These are phyloP conservation scores for Penicillium vulpinum DNA, from an alignment of 2,329 filamentous ascomycete species.

Conservation along the genomic window DNA sequence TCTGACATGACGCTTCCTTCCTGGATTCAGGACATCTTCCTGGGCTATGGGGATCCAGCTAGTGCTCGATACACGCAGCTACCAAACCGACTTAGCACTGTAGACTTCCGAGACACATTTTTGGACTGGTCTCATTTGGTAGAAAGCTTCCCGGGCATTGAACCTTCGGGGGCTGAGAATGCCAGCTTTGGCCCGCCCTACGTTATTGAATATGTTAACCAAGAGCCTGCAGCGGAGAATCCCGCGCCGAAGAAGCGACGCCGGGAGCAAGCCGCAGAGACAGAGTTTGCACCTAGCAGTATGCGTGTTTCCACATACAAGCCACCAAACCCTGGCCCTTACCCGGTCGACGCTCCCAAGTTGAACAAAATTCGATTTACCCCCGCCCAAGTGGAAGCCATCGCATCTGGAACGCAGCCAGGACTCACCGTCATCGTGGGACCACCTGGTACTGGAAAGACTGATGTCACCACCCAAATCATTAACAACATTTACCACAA, in stretches of 20 bases:
- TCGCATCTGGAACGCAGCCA: slow-evolving; percentile 89
- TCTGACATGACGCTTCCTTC: slow-evolving; percentile 82
- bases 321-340: slow-evolving; percentile 84
- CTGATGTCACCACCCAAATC: slow-evolving; percentile 97
- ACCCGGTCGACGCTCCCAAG: slow-evolving; percentile 79
- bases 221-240: slow-evolving; percentile 51
- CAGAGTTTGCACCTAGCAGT: slow-evolving; percentile 63
- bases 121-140: slow-evolving; percentile 92
- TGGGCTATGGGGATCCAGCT: slow-evolving; percentile 93
- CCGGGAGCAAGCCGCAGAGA: slow-evolving; percentile 69
- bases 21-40: slow-evolving; percentile 94
- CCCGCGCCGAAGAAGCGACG: slow-evolving; percentile 82
- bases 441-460: slow-evolving; percentile 95
- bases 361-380: slow-evolving; percentile 86
- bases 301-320: slow-evolving; percentile 87
- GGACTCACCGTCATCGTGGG: slow-evolving; percentile 92
- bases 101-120: slow-evolving; percentile 94
- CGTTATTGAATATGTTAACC: slow-evolving; percentile 68
- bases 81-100: slow-evolving; percentile 70
- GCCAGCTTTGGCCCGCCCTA: slow-evolving; percentile 85
- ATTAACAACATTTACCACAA: slow-evolving; percentile 99
- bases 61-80: slow-evolving; percentile 84
- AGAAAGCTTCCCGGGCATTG: slow-evolving; percentile 84
- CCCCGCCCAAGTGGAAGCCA: slow-evolving; percentile 84
- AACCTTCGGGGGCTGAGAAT: slow-evolving; percentile 69